These are phyloP conservation scores for Axilococcus clingmanii DNA, from an alignment of 139 green algal species.

Conservation along the genomic window DNA sequence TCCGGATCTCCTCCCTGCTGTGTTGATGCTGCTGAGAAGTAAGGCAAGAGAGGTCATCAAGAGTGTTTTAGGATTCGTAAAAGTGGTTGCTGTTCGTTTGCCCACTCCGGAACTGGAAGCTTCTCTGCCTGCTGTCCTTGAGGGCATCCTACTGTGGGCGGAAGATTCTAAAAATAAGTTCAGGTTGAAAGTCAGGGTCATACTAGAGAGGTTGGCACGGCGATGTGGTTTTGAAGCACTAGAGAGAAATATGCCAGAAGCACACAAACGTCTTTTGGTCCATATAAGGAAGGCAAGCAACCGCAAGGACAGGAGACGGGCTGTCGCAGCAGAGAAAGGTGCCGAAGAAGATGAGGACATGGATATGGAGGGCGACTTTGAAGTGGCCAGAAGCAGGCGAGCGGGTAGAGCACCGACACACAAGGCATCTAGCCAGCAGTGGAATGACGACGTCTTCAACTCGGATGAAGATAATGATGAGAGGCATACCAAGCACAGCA, in stretches of 20 bases:
- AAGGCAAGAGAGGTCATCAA: constrained; percentile 87
- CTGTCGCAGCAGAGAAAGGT: constrained; percentile 14
- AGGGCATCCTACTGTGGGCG: constrained; percentile 82
- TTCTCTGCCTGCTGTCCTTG: constrained; percentile 66
- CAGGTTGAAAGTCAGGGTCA: constrained; percentile 79
- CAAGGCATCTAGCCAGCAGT: constrained; percentile 43
- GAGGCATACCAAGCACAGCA: background rate
- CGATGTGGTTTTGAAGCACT: constrained; percentile 80
- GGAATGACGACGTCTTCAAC: constrained; percentile 74
- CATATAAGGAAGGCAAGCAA: constrained; percentile 79
- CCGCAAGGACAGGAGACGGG: constrained; percentile 40
- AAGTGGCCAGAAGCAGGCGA: constrained; percentile 5
- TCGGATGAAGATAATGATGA: constrained; percentile 50
- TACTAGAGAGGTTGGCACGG: constrained; percentile 81
- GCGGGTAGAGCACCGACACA: constrained; percentile 2
- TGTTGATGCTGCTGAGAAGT: constrained; percentile 75
- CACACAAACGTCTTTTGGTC: constrained; percentile 63
- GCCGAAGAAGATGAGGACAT: constrained; percentile 18
- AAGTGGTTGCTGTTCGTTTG: constrained; percentile 79
- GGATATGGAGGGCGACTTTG: background rate
- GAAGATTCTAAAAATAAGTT: constrained; percentile 96
- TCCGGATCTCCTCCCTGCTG: constrained; percentile 60
- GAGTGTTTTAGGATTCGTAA: constrained; percentile 84
- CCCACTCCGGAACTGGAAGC: constrained; percentile 49
- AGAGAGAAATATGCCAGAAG: constrained; percentile 54